Percentiles rank a stretch among this genome's conserved stretches.
Conservation (phyloP, 208 protist species). For the Borovskyia barvae region DNA sequence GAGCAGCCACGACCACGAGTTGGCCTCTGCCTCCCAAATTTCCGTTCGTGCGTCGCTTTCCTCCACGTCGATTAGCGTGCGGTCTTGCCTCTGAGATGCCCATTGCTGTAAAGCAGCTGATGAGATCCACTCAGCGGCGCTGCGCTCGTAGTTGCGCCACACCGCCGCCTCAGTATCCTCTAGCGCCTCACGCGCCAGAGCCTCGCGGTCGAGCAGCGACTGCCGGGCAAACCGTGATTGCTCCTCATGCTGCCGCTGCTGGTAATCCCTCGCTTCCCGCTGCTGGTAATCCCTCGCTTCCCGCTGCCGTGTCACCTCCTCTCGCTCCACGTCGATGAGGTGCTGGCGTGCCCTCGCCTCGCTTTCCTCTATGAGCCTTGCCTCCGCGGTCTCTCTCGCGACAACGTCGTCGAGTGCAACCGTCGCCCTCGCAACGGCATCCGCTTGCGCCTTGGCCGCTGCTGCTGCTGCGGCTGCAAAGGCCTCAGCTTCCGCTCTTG, state of each 20-base stretch:
- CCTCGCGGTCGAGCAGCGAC: constrained; percentile 14
- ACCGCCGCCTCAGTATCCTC: constrained; percentile 16
- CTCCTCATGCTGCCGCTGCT: constrained; percentile 12
- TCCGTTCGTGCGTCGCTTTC: constrained; percentile 2
- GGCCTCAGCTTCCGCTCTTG: neutral
- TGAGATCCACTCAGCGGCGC: constrained; percentile 12
- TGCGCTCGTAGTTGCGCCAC: constrained; percentile 18
- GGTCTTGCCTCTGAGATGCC: neutral
- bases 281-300: constrained; percentile 6
- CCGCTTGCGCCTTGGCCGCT: neutral
- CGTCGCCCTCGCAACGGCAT: neutral
- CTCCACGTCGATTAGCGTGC: constrained; percentile 8
- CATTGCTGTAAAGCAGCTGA: constrained; percentile 6
- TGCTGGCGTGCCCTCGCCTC: constrained; percentile 6
- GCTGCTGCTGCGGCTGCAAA: neutral
- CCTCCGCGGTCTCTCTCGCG: neutral
- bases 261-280: neutral
- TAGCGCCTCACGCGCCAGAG: constrained; percentile 22
- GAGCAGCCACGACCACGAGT: constrained; percentile 24
- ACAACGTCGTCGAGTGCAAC: neutral
- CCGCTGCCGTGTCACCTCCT: neutral
- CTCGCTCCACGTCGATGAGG: neutral
- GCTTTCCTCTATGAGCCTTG: neutral
- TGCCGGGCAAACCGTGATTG: constrained; percentile 1
- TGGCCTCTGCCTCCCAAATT: constrained; percentile 10